A percentile compares a stretch with the other conserved stretches of the same genome.
Evolutionary conservation across 768 basidiomycete species (phyloP).

Genomic region (Phlebiopsis flavidoalba): DNA sequence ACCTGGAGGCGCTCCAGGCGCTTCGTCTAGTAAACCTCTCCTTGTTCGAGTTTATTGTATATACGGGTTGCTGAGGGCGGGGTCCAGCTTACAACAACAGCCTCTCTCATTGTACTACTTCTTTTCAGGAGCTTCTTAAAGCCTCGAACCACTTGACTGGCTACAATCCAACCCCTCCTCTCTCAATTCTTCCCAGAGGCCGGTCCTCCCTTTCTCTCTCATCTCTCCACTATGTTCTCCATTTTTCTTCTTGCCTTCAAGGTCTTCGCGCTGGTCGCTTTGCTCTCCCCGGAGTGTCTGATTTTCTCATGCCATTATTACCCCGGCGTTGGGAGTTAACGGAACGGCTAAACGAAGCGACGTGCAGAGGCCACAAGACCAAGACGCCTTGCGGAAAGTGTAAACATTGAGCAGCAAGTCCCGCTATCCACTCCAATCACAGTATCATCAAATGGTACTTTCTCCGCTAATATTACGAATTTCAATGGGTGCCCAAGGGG

Average conservation of each 20-base stretch:
- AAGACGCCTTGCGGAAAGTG: slow-evolving; percentile 33
- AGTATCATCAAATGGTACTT: slow-evolving; percentile 31
- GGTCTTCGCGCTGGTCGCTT: background rate
- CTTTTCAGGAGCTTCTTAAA: too few relatives aligned
- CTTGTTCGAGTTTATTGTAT: background rate
- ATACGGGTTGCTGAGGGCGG: background rate
- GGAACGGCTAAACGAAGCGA: slow-evolving; percentile 21
- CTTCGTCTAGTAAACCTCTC: background rate
- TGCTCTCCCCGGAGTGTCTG: slow-evolving; percentile 15
- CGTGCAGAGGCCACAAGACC: slow-evolving; percentile 25
- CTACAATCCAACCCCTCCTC: background rate
- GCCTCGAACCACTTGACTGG: background rate
- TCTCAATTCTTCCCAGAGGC: background rate
- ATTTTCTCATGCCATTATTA: slow-evolving; percentile 38
- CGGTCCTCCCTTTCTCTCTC: background rate
- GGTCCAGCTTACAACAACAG: too few relatives aligned
- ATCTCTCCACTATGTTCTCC: background rate
- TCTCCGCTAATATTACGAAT: slow-evolving; percentile 36
- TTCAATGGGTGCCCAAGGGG: slow-evolving; percentile 52
- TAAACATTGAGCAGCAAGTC: slow-evolving; percentile 35
- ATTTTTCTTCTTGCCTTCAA: background rate
- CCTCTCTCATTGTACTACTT: too few relatives aligned
- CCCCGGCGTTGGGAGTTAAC: slow-evolving; percentile 34
- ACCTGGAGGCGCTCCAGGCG: background rate
- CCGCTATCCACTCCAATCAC: slow-evolving; percentile 26